A percentile compares a stretch with the other conserved stretches of the same genome.
Conservation (phyloP, 1,284 basidiomycete genomes). For the Cystobasidiaceae sp. region DNA sequence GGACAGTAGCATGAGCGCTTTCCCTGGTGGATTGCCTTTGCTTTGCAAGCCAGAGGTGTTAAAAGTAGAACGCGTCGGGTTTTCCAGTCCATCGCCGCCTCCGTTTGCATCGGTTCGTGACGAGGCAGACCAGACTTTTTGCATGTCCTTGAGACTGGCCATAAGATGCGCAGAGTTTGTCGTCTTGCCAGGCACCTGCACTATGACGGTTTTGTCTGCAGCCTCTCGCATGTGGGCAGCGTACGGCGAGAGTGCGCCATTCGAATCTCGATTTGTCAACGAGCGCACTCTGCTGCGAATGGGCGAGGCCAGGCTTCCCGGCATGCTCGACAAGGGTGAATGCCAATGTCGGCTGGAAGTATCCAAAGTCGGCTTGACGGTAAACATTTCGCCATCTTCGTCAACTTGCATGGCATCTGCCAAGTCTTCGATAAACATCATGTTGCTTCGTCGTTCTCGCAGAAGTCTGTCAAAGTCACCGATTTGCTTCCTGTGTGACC, state of each 20-base stretch:
- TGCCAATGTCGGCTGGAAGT: background rate
- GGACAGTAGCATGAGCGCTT: constrained; percentile 7
- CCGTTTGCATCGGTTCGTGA: too few relatives aligned
- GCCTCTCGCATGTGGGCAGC: background rate
- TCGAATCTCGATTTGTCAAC: background rate
- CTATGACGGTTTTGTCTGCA: background rate
- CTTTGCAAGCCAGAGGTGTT: too few relatives aligned
- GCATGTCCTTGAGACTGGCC: too few relatives aligned
- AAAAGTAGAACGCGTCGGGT: too few relatives aligned
- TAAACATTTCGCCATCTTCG: too few relatives aligned
- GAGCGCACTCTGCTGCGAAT: background rate
- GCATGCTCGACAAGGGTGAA: background rate
- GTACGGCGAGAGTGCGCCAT: background rate
- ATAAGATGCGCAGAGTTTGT: background rate
- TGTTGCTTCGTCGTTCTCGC: constrained; percentile 75
- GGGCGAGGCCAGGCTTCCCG: background rate
- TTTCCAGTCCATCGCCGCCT: too few relatives aligned
- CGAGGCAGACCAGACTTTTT: too few relatives aligned
- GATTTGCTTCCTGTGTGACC: constrained; percentile 61
- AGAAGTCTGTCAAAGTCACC: constrained; percentile 79
- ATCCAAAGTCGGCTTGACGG: too few relatives aligned
- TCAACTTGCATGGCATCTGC: constrained; percentile 66
- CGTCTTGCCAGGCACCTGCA: background rate
- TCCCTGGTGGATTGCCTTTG: too few relatives aligned
- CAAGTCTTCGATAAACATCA: constrained; percentile 87